Conservation (phyloP, 2,329 filamentous ascomycete species). For the Claviceps pazoutovae region DNA sequence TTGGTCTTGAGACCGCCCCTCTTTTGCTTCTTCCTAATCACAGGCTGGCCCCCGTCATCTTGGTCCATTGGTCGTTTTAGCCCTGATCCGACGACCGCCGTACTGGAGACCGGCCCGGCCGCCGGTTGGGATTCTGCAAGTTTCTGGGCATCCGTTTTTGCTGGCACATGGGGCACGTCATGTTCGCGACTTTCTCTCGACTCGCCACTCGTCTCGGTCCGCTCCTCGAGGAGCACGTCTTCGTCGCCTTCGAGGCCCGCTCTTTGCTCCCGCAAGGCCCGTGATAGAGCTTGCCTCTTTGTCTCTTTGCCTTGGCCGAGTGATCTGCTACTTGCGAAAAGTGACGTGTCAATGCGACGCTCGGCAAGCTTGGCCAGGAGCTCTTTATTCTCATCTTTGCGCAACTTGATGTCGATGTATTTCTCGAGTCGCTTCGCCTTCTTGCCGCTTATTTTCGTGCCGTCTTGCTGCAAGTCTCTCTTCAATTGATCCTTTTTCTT, state of each 20-base stretch:
- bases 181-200: conserved; percentile 11
- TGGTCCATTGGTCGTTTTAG: conserved; percentile 76
- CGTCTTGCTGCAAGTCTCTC: conserved; percentile 36
- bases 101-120: neutral
- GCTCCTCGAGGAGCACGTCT: conserved; percentile 37
- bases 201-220: conserved; percentile 18
- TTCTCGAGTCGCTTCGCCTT: conserved; percentile 55
- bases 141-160: neutral
- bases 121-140: neutral
- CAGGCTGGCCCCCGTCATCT: conserved; percentile 63
- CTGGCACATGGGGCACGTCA: conserved; percentile 7
- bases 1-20: conserved; percentile 48
- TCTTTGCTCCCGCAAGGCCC: conserved; percentile 48
- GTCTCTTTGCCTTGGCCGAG: conserved; percentile 60
- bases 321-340: conserved; percentile 64
- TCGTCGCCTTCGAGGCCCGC: conserved; percentile 47
- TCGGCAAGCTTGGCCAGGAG: conserved; percentile 72
- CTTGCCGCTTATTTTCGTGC: conserved; percentile 44
- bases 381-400: conserved; percentile 80
- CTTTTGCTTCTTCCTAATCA: conserved; percentile 72
- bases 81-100: conserved; percentile 49
- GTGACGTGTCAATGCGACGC: conserved; percentile 66
- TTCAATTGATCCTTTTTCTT: conserved; percentile 42
- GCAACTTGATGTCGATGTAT: conserved; percentile 76
- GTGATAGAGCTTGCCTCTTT: conserved; percentile 53